Evolutionary conservation across 2,329 filamentous ascomycete genomes (phyloP).

Genomic region (Neonectria hederae): DNA sequence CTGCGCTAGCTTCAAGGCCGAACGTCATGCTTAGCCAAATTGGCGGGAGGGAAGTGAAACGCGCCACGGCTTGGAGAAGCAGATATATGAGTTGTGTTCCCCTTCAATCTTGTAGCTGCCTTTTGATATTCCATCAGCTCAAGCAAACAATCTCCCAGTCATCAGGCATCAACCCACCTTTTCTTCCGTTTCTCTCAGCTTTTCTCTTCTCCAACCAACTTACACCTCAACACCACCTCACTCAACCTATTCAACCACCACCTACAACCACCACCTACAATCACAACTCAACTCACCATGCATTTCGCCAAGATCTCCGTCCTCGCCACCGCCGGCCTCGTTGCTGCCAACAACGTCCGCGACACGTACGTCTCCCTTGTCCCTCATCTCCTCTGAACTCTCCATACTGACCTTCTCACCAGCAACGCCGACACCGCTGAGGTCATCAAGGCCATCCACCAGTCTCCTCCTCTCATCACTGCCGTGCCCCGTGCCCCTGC

Average conservation of each 20-base stretch:
- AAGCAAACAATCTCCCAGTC: background rate
- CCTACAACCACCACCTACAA: background rate
- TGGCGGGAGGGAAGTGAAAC: conserved; percentile 12
- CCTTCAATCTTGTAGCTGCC: background rate
- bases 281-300: conserved; percentile 29
- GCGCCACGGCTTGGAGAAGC: background rate
- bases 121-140: background rate
- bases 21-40: background rate
- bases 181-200: background rate
- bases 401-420: conserved; percentile 9
- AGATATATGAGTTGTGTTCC: background rate
- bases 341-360: conserved; percentile 23
- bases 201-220: background rate
- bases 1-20: background rate
- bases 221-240: background rate
- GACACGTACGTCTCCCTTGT: conserved; percentile 7
- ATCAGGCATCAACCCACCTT: background rate
- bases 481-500: conserved; percentile 17
- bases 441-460: background rate
- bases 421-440: conserved; percentile 3
- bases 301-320: conserved; percentile 38
- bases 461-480: conserved; percentile 26
- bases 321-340: conserved; percentile 34
- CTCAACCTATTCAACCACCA: background rate
- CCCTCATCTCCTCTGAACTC: background rate